Percentiles rank a stretch among this genome's conserved stretches.
Conservation (phyloP, 2,329 filamentous ascomycete genomes). For the Tetracladium maxilliforme region DNA sequence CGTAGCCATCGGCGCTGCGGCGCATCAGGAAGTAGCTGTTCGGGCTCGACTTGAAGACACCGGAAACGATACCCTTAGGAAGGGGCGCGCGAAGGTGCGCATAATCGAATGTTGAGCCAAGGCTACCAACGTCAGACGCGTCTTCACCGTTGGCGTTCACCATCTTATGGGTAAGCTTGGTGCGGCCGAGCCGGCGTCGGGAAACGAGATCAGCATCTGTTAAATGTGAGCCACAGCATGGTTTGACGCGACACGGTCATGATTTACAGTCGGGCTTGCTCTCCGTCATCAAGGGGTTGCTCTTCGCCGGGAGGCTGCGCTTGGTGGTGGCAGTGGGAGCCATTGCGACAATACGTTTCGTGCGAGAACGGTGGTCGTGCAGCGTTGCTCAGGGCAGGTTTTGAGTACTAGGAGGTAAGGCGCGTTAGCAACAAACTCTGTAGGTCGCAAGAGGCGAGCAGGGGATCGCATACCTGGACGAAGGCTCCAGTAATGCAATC, state of each 20-base stretch:
- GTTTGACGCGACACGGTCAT: no score
- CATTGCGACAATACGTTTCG: conserved; percentile 2
- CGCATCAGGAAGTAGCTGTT: conserved; percentile 96
- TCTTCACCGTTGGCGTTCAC: conserved; percentile 55
- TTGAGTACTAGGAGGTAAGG: conserved; percentile 13
- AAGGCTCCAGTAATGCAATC: no score
- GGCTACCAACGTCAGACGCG: conserved; percentile 56
- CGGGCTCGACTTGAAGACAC: conserved; percentile 76
- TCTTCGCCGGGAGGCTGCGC: conserved; percentile 35
- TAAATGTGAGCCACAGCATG: conserved; percentile 1
- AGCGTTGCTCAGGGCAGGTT: background rate
- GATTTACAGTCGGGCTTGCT: conserved; percentile 49
- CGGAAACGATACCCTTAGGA: conserved; percentile 80
- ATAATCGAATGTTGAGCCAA: conserved; percentile 88
- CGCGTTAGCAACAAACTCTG: conserved; percentile 10
- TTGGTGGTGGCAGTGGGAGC: conserved; percentile 1
- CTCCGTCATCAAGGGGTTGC: conserved; percentile 53
- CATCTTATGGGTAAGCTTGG: conserved; percentile 73
- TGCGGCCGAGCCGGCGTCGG: conserved; percentile 82
- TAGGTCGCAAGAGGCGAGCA: conserved; percentile 1
- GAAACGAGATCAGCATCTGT: conserved; percentile 61
- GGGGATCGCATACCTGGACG: no score
- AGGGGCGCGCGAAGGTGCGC: conserved; percentile 86
- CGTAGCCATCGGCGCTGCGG: conserved; percentile 69
- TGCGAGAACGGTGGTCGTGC: conserved; percentile 1